phyloP scores from a whole-genome alignment of 148 eudicot species.

The Chenopodium berlandieri region DNA sequence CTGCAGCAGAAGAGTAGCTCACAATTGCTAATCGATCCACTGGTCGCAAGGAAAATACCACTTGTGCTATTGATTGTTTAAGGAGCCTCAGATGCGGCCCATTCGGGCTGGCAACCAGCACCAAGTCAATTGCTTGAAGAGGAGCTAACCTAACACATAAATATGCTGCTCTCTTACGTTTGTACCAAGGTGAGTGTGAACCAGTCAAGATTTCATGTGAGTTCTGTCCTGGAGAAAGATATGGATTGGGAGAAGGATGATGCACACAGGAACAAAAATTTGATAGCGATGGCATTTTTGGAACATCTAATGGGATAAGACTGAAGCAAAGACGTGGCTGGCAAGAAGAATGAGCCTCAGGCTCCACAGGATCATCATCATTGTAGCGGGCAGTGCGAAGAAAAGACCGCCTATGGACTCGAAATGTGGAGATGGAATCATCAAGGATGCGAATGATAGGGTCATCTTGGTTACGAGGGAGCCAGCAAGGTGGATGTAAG shows the following conservation, averaged over 20 bases:
- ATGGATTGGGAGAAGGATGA: conserved; percentile 28
- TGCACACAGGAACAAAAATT: conserved; percentile 32
- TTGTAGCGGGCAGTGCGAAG: conserved; percentile 71
- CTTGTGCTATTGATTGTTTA: conserved; percentile 76
- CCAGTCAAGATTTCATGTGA: conserved; percentile 26
- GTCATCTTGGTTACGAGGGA: conserved; percentile 50
- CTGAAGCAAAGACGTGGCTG: conserved; percentile 60
- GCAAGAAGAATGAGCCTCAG: conserved; percentile 38
- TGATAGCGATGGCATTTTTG: conserved; percentile 36
- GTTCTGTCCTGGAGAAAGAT: conserved; percentile 26
- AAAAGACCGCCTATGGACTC: conserved; percentile 76
- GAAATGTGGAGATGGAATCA: conserved; percentile 65
- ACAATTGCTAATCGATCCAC: conserved; percentile 81
- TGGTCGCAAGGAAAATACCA: conserved; percentile 66
- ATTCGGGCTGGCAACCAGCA: conserved; percentile 74
- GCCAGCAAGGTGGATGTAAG: conserved; percentile 50
- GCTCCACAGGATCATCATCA: conserved; percentile 79
- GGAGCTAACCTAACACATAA: conserved; percentile 55
- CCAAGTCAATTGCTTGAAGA: conserved; percentile 72
- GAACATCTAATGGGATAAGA: conserved; percentile 34
- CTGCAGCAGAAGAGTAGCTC: conserved; percentile 77
- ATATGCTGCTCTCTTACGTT: conserved; percentile 42
- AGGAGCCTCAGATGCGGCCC: conserved; percentile 88
- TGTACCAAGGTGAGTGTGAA: conserved; percentile 33
- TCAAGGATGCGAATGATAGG: conserved; percentile 76